These are phyloP conservation scores for Pyrenula massariospora DNA, from an alignment of 495 filamentous ascomycete species.

Conservation along the genomic window DNA sequence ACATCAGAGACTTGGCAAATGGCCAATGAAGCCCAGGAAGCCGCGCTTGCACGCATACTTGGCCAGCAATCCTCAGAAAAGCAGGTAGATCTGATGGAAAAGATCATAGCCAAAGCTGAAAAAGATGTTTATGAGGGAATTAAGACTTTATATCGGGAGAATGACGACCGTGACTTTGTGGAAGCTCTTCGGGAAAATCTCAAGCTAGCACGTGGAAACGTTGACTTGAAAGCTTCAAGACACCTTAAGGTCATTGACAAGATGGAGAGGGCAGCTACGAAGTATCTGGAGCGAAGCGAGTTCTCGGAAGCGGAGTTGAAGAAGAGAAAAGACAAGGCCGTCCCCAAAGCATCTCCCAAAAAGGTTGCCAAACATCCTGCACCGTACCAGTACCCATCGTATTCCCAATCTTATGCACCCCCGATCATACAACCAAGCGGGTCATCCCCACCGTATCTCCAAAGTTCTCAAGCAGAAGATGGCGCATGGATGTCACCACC, in stretches of 20 bases:
- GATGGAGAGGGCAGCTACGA: slow-evolving; percentile 29
- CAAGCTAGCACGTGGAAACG: slow-evolving; percentile 10
- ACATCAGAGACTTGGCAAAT: background rate
- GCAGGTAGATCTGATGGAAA: slow-evolving; percentile 11
- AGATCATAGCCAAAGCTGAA: slow-evolving; percentile 15
- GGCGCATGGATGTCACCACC: background rate
- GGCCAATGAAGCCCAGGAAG: slow-evolving; percentile 28
- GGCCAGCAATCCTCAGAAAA: slow-evolving; percentile 19
- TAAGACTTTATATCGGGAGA: slow-evolving; percentile 6
- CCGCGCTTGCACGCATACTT: slow-evolving; percentile 41
- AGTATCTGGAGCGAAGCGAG: slow-evolving; percentile 26
- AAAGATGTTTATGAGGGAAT: slow-evolving; percentile 10
- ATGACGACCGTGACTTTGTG: slow-evolving; percentile 26
- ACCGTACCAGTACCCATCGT: background rate
- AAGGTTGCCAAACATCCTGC: background rate
- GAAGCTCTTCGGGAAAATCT: slow-evolving; percentile 23
- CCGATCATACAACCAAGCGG: background rate
- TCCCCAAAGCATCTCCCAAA: background rate
- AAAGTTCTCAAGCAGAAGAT: background rate
- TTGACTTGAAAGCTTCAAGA: slow-evolving; percentile 10
- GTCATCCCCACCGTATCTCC: background rate
- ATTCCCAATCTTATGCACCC: background rate
- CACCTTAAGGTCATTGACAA: slow-evolving; percentile 21
- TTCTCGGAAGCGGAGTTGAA: slow-evolving; percentile 7
- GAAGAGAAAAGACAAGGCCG: slow-evolving; percentile 4